Evolutionary conservation across 768 basidiomycete genomes (phyloP).

Genomic region (Agaricus subrufescens): DNA sequence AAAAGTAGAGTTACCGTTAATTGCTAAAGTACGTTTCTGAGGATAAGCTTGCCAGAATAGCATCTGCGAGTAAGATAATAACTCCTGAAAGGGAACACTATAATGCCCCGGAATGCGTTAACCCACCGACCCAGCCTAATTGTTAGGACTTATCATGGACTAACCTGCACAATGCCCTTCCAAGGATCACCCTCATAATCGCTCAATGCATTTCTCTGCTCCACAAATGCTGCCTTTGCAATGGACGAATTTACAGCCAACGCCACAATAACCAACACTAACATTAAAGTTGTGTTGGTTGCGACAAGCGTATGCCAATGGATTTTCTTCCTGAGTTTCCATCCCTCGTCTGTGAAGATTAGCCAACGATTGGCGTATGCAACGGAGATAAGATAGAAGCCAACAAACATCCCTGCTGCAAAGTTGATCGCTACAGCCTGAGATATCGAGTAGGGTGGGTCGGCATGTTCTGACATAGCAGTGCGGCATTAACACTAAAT

Average conservation of each 20-base stretch:
- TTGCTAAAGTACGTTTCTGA: not conserved
- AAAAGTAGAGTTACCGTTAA: not conserved
- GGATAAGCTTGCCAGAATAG: not conserved
- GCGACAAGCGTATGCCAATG: not conserved
- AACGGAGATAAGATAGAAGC: not conserved
- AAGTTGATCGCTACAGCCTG: not conserved
- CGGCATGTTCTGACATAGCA: too few species aligned
- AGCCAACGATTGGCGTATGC: conserved; percentile 1
- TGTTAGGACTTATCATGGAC: not conserved
- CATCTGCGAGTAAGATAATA: not conserved
- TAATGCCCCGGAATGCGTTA: not conserved
- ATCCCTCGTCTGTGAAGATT: conserved; percentile 7
- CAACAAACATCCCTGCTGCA: not conserved
- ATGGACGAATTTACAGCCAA: not conserved
- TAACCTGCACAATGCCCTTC: not conserved
- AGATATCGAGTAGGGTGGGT: not conserved
- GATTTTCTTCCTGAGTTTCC: not conserved
- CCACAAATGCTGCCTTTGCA: not conserved
- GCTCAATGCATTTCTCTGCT: not conserved
- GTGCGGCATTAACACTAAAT: too few species aligned
- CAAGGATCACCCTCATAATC: not conserved
- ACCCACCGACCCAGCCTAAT: not conserved
- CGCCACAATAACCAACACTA: not conserved
- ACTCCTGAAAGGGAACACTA: not conserved
- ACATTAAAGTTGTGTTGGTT: not conserved